Evolutionary conservation across 176 grass and related monocot genomes (phyloP), one percentile per base, ranked within the genome.

Genomic region (Juncus effusus): DNA sequence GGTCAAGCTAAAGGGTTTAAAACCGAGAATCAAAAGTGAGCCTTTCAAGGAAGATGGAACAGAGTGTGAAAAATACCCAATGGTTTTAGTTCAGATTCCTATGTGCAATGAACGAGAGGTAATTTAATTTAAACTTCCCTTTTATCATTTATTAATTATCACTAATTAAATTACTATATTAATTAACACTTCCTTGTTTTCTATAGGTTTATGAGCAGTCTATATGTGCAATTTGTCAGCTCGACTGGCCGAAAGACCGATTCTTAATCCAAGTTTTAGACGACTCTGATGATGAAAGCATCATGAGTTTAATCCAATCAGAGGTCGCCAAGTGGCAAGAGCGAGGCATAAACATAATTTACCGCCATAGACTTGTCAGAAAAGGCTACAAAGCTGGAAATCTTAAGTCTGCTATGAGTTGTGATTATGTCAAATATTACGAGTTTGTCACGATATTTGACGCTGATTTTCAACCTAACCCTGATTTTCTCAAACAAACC

Each of bases 51-150:
- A 95, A 56, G 75, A 78, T 56, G 84, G 84, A 62, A 77, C 69
- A 3, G 81, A 73, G 54, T 42, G 51, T 6, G 78, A 78, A 3
- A 61, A 82, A 38, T 90, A 55, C 72, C 91, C 91, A 40, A 85
- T 95, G 91, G 86, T 95, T 41, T 78, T 95, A 41, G 83, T 95
- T 53, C 91, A 95, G 72, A 95, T 95, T 64, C 86, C 91, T n/a
- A 95, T 95, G 86, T 87, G 91, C 80, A 95, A 95, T 60, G 91
- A 95, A 79, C 86, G 69, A 69, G 91, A 95, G 91, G 91, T 95
- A 58, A 71, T 59, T 54, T 40, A 54, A 54, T 81, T 77, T 42
- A 50, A 28, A 38, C 64, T 75, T 40, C 71, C 19, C 2, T 52
- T 52, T 10, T 70, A 67, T 5, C 4, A 47, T 47, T 47, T 47